phyloP scores from a whole-genome alignment of 352 stramenopile species.

The Globisporangium solare region DNA sequence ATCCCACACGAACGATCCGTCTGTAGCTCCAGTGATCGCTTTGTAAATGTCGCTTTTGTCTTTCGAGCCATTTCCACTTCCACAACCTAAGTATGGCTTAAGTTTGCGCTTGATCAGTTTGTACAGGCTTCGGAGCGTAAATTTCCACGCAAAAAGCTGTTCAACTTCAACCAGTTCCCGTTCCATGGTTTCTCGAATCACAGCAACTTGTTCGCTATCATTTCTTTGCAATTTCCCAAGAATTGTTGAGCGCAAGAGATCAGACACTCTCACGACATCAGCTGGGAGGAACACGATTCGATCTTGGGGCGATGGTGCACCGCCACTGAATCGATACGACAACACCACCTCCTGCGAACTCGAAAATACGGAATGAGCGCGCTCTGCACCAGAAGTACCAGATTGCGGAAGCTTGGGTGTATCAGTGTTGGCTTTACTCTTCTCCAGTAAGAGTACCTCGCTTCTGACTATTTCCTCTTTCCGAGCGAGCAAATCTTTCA shows the following conservation, averaged over 20 bases:
- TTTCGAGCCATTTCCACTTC: constrained; percentile 8
- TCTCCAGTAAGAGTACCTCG: not conserved
- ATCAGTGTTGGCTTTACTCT: not conserved
- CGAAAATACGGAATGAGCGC: constrained; percentile 7
- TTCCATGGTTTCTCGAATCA: constrained; percentile 26
- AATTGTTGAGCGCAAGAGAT: constrained; percentile 41
- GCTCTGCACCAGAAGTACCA: not conserved
- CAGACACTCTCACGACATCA: constrained; percentile 38
- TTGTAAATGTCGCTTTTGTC: constrained; percentile 32
- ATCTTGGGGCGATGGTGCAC: constrained; percentile 20
- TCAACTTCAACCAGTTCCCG: constrained; percentile 31
- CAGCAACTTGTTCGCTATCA: constrained; percentile 26
- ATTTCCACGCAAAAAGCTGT: constrained; percentile 24
- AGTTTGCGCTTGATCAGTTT: constrained; percentile 19
- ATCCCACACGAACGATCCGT: constrained; percentile 36
- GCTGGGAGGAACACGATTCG: constrained; percentile 40
- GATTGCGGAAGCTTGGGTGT: not conserved
- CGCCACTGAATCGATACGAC: constrained; percentile 29
- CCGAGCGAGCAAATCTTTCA: not conserved
- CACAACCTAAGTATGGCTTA: constrained; percentile 14
- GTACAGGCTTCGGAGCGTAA: constrained; percentile 19
- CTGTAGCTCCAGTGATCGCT: constrained; percentile 14
- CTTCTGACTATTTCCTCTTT: not conserved
- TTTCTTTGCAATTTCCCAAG: constrained; percentile 46
- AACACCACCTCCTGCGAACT: constrained; percentile 21